Percentiles rank a stretch among this genome's conserved stretches.
phyloP scores from a whole-genome alignment of 2,329 filamentous ascomycete species.

The Scedosporium aurantiacum region DNA sequence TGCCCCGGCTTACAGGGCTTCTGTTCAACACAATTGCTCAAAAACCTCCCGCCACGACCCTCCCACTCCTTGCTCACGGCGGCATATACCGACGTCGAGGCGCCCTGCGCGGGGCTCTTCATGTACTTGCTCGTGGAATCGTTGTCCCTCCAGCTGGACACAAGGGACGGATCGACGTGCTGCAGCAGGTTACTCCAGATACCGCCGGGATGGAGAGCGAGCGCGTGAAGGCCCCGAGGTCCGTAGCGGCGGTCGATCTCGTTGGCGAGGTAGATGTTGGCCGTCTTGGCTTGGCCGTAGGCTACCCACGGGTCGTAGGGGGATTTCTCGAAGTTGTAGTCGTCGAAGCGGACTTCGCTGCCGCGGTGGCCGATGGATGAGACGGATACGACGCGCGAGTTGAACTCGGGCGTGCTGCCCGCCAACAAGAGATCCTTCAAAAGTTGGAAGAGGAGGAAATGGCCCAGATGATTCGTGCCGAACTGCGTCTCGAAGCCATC shows the following conservation, averaged over 20 bases:
- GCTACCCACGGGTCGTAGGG: constrained; percentile 22
- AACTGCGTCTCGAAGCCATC: constrained; percentile 30
- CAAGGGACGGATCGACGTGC: neutral
- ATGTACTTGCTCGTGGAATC: constrained; percentile 6
- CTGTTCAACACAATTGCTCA: constrained; percentile 28
- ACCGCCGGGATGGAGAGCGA: constrained; percentile 34
- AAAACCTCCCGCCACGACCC: constrained; percentile 33
- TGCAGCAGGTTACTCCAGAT: constrained; percentile 16
- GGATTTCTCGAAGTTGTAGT: constrained; percentile 17
- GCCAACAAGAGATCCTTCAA: constrained; percentile 31
- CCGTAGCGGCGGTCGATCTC: constrained; percentile 39
- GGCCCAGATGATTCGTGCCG: constrained; percentile 39
- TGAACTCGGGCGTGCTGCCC: constrained; percentile 23
- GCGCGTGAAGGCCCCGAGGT: constrained; percentile 28
- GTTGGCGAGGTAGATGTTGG: constrained; percentile 39
- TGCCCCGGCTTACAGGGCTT: constrained; percentile 5
- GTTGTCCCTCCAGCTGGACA: constrained; percentile 10
- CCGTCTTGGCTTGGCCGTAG: constrained; percentile 39
- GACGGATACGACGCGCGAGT: constrained; percentile 35
- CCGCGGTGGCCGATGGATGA: constrained; percentile 30
- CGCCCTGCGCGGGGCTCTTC: constrained; percentile 26
- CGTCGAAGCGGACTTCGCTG: constrained; percentile 23
- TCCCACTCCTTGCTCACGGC: constrained; percentile 29
- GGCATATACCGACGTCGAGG: constrained; percentile 34
- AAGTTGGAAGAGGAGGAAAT: constrained; percentile 42